Percentiles rank a stretch among this genome's conserved stretches.
These are phyloP conservation scores for Lachnellula hyalina DNA, from an alignment of 2,329 filamentous ascomycete genomes.

Conservation along the genomic window DNA sequence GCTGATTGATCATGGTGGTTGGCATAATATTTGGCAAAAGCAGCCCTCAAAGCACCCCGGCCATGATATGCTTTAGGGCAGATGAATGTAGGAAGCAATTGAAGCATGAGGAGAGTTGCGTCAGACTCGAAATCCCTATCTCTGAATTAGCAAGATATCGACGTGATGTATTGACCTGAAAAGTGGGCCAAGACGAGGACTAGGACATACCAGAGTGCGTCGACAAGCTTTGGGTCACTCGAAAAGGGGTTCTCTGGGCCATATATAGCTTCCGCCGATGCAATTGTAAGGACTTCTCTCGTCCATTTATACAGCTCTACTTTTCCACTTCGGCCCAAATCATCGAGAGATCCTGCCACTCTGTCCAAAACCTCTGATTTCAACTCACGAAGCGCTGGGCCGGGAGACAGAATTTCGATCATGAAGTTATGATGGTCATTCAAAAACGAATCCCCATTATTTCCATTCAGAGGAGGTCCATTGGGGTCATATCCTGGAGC, in stretches of 20 bases:
- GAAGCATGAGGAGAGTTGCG: conserved; percentile 29
- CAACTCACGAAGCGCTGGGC: conserved; percentile 34
- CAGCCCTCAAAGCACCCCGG: conserved; percentile 35
- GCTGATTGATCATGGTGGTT: conserved; percentile 27
- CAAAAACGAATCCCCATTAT: conserved; percentile 30
- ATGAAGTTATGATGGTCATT: conserved; percentile 35
- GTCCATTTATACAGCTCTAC: conserved; percentile 36
- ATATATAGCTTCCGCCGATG: conserved; percentile 39
- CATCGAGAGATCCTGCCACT: conserved; percentile 32
- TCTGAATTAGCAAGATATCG: conserved; percentile 2
- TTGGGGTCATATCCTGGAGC: conserved; percentile 24
- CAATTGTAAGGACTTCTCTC: conserved; percentile 36
- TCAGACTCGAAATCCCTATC: conserved; percentile 30
- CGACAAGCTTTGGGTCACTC: conserved; percentile 32
- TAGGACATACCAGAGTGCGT: conserved; percentile 33
- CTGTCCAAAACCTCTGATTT: conserved; percentile 35
- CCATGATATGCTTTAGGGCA: conserved; percentile 30
- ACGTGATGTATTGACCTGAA: background rate
- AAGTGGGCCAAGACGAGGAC: background rate
- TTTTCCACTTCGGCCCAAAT: conserved; percentile 26
- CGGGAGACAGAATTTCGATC: conserved; percentile 30
- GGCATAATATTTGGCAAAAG: conserved; percentile 29
- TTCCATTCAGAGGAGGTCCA: conserved; percentile 22
- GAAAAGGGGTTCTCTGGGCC: conserved; percentile 40
- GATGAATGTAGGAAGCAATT: conserved; percentile 31